Conservation (phyloP, 257 asterid genomes). For the Solanum peruvianum region DNA sequence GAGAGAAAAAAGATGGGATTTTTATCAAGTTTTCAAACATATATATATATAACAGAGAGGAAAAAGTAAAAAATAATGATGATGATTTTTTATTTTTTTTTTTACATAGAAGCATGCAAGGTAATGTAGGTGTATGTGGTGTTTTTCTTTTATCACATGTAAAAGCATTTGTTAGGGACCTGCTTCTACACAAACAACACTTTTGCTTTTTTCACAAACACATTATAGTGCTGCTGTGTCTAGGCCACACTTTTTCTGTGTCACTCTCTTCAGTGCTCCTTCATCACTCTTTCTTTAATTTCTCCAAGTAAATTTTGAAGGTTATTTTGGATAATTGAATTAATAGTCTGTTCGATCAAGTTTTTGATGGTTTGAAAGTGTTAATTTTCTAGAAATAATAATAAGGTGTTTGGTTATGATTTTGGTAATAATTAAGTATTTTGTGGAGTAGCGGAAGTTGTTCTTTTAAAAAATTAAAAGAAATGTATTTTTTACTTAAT, state of each 20-base stretch:
- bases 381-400: too few relatives aligned
- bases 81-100: neutral
- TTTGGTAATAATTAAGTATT: too few relatives aligned
- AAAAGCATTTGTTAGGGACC: neutral
- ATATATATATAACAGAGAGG: neutral
- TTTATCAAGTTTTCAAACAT: neutral
- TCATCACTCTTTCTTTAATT: neutral
- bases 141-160: neutral
- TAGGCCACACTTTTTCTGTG: neutral
- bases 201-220: slow-evolving; percentile 9
- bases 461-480: too few relatives aligned
- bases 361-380: too few relatives aligned
- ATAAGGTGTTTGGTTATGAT: neutral
- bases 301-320: neutral
- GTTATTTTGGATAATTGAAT: neutral
- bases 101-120: neutral
- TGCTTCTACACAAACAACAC: neutral
- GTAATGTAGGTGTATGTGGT: neutral
- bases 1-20: neutral
- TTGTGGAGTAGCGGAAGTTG: too few relatives aligned
- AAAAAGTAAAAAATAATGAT: neutral
- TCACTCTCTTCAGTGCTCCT: neutral
- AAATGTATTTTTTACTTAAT: too few relatives aligned
- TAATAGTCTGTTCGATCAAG: neutral
- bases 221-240: neutral